Evolutionary conservation across 768 basidiomycete genomes (phyloP), one percentile per base, ranked within the genome.

Genomic region (Serpula lacrymans): DNA sequence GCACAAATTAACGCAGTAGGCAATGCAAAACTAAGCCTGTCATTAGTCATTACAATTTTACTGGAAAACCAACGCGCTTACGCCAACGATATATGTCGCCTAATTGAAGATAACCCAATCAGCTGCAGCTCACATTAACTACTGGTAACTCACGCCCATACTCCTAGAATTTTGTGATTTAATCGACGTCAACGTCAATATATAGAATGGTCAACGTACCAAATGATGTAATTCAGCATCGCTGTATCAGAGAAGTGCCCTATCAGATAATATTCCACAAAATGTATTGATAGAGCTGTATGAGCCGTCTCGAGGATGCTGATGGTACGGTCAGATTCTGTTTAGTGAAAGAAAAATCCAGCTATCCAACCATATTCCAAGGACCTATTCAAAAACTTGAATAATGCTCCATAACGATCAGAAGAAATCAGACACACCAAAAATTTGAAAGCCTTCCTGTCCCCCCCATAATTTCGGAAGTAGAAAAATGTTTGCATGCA

Each of bases 401-500:
- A n/a, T n/a, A n/a, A n/a, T n/a, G n/a, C n/a, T n/a, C n/a, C n/a
- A n/a, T n/a, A n/a, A n/a, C n/a, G n/a, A n/a, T n/a, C n/a, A n/a
- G 20, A 6, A 34, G 33, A 18, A 8, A 7, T 38, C 37, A 16
- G n/a, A 25, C 5, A 24, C 26, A 52, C 32, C 14, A 27, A 13
- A 29, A 37, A 44, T 27, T 45, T 44, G 5, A 52, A 17, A 14
- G 14, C 7, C 3, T 28, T 42, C 12, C 20, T 37, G 26, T 52
- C 51, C 8, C 26, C n/a, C 4, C 24, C 23, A 11, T 48, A 48
- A 8, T 41, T 37, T 3, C 10, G 30, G 17, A 34, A 37, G 25
- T 52, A 52, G 24, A 29, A 35, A 27, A 52, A 52, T 3, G 38
- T 43, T 24, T 52, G 51, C 42, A 49, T 34, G 39, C 51, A 52